Evolutionary conservation across 768 basidiomycete genomes (phyloP), one percentile per base, ranked within the genome.

Genomic region (Boletus rufocinnamomeus): DNA sequence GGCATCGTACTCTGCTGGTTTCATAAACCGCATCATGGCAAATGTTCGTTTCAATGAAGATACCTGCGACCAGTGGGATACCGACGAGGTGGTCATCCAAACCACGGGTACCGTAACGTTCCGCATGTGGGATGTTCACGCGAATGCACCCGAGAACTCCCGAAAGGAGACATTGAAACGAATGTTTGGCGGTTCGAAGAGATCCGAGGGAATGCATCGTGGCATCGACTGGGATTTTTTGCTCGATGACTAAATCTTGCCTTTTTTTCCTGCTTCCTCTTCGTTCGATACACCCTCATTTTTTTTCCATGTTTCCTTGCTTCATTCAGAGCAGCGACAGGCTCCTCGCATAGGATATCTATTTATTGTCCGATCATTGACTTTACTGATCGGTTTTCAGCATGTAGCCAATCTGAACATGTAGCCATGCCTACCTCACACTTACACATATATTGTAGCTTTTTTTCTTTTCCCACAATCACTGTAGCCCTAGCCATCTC

Each of bases 181-280:
- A 49, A 76, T 89, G 58, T 87, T 89, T 67, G 77, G 85, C 43
- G 82, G 82, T 69, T 56, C 67, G 35, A 82, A 78, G 65, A 86
- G 80, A 69, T 74, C 77, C 45, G 81, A 83, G 8, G 84, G 82
- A 66, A 65, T 66, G 32, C 63, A 76, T 43, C 57, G 55, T 3
- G 63, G 67, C 45, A 85, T 89, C 58, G 81, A 91, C 73, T 91
- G 89, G 89, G 89, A 91, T 69, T 91, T 88, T 72, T 75, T 91
- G 57, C 79, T 91, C 49, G 87, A 89, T 58, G 87, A 88, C 67
- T 89, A 74, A 73, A 40, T 53, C 44, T 51, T 38, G 9, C 32
- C 28, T 25, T 47, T 10, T 40, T 27, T 30, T 35, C 27, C 21
- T 38, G 44, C 35, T 51, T 41, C 50, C 11, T 2, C 11, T 68